Percentiles rank a stretch among this genome's conserved stretches.
Conservation (phyloP, 1,139 yeast genomes). For the Magnusiomyces suaveolens region DNA sequence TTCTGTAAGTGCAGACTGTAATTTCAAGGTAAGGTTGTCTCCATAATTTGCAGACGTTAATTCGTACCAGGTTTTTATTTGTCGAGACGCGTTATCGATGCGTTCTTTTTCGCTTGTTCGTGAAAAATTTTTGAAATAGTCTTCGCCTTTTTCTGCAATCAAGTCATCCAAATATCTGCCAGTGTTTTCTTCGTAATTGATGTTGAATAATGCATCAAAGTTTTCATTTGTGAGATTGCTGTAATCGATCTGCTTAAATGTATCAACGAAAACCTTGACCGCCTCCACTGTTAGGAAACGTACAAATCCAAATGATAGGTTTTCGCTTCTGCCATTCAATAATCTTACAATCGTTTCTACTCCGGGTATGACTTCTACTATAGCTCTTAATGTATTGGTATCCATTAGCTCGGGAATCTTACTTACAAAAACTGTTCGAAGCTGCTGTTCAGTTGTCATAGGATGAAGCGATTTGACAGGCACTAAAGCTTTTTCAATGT, state of each 20-base stretch:
- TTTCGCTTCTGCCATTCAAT: conserved; percentile 17
- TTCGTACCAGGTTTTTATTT: conserved; percentile 10
- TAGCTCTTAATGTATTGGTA: conserved; percentile 22
- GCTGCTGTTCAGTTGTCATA: conserved; percentile 25
- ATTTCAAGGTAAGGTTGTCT: conserved; percentile 4
- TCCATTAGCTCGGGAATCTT: conserved; percentile 27
- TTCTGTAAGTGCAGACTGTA: conserved; percentile 2
- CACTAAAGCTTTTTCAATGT: neutral
- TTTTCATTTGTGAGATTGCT: conserved; percentile 16
- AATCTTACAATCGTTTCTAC: conserved; percentile 21
- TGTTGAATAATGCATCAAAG: conserved; percentile 17
- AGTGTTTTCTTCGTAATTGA: conserved; percentile 16
- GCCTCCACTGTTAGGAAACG: conserved; percentile 19
- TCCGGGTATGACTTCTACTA: conserved; percentile 23
- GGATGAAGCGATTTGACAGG: conserved; percentile 15
- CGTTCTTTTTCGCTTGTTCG: neutral
- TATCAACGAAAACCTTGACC: conserved; percentile 20
- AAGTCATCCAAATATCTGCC: conserved; percentile 16
- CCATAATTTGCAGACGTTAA: conserved; percentile 11
- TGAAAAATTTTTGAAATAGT: neutral
- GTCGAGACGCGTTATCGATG: neutral
- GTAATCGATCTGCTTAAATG: conserved; percentile 20
- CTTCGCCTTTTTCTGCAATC: conserved; percentile 16
- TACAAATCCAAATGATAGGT: conserved; percentile 22
- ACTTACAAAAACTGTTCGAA: conserved; percentile 27